These are phyloP conservation scores for Stevia rebaudiana DNA, from an alignment of 140 eudicot species.

Conservation along the genomic window DNA sequence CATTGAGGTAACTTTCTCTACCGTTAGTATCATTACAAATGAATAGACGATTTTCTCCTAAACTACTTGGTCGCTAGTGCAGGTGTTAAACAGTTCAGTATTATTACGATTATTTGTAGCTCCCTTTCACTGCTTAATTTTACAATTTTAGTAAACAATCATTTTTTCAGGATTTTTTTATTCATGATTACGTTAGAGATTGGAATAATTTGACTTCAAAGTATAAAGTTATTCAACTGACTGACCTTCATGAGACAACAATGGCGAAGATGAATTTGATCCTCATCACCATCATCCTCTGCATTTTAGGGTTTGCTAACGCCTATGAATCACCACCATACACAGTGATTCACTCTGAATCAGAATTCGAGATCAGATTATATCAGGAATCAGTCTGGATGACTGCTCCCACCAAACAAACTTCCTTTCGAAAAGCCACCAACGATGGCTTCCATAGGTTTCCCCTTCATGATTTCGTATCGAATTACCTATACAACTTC, in stretches of 20 bases:
- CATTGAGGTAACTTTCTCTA: no score
- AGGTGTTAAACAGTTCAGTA: no score
- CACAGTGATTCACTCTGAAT: conserved; percentile 62
- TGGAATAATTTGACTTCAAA: no score
- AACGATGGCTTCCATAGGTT: conserved; percentile 80
- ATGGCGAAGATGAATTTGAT: conserved; percentile 8
- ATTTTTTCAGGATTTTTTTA: no score
- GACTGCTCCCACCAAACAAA: conserved; percentile 57
- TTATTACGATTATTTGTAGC: no score
- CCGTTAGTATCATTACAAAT: no score
- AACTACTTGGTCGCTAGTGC: no score
- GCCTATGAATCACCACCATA: conserved; percentile 68
- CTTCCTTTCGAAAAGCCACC: conserved; percentile 64
- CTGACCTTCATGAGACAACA: neutral
- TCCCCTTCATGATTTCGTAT: neutral
- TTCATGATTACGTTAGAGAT: no score
- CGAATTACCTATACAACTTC: neutral
- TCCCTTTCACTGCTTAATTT: no score
- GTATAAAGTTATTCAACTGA: neutral
- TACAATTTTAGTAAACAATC: no score
- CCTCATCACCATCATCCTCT: conserved; percentile 7
- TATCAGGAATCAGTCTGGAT: conserved; percentile 62
- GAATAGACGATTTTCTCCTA: no score
- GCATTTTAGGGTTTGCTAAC: conserved; percentile 4
- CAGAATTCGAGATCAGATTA: conserved; percentile 73